Base-by-base conservation (phyloP, 2,329 filamentous ascomycete species). In the Aspergillus sp. region DNA sequence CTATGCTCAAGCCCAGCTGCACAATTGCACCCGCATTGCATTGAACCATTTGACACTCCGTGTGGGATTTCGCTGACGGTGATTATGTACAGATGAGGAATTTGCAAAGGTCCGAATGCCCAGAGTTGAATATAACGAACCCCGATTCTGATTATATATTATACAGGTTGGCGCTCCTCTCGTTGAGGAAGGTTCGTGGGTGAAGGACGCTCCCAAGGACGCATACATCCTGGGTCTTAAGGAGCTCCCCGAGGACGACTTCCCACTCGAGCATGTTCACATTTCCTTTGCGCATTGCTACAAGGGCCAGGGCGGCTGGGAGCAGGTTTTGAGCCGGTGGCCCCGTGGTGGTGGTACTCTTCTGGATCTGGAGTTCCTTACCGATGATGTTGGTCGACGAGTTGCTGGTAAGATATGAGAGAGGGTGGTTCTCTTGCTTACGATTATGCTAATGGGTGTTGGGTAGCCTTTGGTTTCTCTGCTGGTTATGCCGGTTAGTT, bases 321-420 rank as follows among this genome's bases (percentile, higher is more conserved):
- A 90, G 57, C 83, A 84, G 42, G 89, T 91, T 5, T 85, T 96
- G n/a, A 82, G 86, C 56, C 84, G 93, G 55, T 97, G 92, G 74
- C 83, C 89, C 26, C 83, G 85, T 22, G 91, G 90, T 57, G 85
- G 86, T 54, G 90, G 91, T 64, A 88, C 85, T 0, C 84, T 97
- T 13, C 85, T 92, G 58, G 93, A 97, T 68, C 83, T 97, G 38
- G 93, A 96, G 72, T 97, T 96, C 73, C 81, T 97, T 38, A 84
- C 85, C 39, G 89, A 96, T 64, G 84, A 87, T 62, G 81, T 78
- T 30, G 89, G 89, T 38, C 81, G 89, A 84, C 70, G 75, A 60
- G 75, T 77, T 56, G 76, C 75, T 62, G 73, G 71, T 73, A 58
- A 61, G 69, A 43, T 12, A 8, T 32, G n/a, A 48, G 15, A 20